phyloP scores from a whole-genome alignment of 2,329 filamentous ascomycete species.

The Fusarium miscanthi region DNA sequence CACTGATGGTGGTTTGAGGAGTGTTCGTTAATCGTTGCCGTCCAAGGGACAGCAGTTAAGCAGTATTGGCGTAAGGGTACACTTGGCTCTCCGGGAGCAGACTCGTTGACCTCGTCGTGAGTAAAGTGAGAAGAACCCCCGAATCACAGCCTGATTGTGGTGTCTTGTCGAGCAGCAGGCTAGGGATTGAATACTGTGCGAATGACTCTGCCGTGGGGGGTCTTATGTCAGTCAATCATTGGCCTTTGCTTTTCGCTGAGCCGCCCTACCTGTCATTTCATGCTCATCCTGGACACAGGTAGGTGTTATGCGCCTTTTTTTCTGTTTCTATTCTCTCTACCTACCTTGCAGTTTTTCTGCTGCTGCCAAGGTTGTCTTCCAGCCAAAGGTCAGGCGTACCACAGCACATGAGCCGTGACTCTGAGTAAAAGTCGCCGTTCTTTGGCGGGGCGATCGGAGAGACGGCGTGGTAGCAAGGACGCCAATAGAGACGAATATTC shows the following conservation, averaged over 20 bases:
- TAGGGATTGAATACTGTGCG: slow-evolving; percentile 10
- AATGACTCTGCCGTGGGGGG: slow-evolving; percentile 36
- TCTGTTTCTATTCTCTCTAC: not conserved
- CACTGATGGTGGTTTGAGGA: not conserved
- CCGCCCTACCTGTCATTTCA: slow-evolving; percentile 6
- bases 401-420: slow-evolving; percentile 33
- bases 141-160: slow-evolving; percentile 10
- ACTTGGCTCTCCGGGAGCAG: not conserved
- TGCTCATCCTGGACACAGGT: not conserved
- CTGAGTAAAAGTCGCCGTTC: slow-evolving; percentile 20
- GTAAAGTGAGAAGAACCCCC: slow-evolving; percentile 11
- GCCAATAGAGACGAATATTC: slow-evolving; percentile 5
- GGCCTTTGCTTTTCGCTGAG: not conserved
- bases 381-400: slow-evolving; percentile 33
- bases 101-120: slow-evolving; percentile 16
- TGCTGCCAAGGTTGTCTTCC: slow-evolving; percentile 13
- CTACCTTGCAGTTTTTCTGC: not conserved
- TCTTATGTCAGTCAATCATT: slow-evolving; percentile 34
- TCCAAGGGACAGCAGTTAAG: not conserved
- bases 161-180: slow-evolving; percentile 8
- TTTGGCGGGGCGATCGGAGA: slow-evolving; percentile 21
- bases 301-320: slow-evolving; percentile 22
- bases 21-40: not conserved
- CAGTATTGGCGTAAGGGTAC: not conserved
- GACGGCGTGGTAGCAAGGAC: slow-evolving; percentile 8